Evolutionary conservation across 371 early-diverging fungal genomes (phyloP), one percentile per base, ranked within the genome.

Genomic region (Apophysomyces elegans): DNA sequence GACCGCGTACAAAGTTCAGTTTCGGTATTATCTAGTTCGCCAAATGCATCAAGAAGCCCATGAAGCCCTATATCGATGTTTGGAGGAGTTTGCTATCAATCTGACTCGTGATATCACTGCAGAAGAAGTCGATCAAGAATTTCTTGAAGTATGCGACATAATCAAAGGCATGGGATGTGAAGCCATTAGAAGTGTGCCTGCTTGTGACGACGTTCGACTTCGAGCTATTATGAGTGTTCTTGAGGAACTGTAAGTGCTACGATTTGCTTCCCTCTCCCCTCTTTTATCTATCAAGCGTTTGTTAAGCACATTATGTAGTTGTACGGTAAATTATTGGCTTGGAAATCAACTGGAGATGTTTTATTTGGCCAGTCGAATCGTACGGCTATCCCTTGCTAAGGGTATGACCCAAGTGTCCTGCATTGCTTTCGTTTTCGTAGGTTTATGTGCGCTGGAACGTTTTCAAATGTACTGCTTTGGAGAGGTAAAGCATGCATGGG

Each of bases 301-400:
- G 32, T 26, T 26, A 26, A 26, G 26, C 18, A 26, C 26, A 13
- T 32, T 21, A 0, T 45, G 14, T 63, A 76, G 76, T 2, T 71
- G 69, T 14, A 77, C 74, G 0, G 60, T 62, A 9, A 70, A 76
- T 6, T 81, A 81, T 38, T 81, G 82, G 82, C 63, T 70, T 1
- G 79, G 76, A 1, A 73, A 72, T 7, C 75, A 75, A 21, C 59
- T 59, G 0, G 73, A 77, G 44, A 68, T 81, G 73, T 76, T 71
- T 46, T 81, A 75, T 38, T 63, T 74, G 64, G 73, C 78, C 2
- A 59, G 66, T 21, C 77, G 72, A n/a, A 59, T 74, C 0, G 70
- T 77, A 7, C 69, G 68, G 37, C 32, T 75, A 7, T 75, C 82
- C 1, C 41, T 81, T 7, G 57, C 60, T 2, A 21, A 66, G 18